phyloP scores from a whole-genome alignment of 2,329 filamentous ascomycete genomes.

The Orbilia quercus region DNA sequence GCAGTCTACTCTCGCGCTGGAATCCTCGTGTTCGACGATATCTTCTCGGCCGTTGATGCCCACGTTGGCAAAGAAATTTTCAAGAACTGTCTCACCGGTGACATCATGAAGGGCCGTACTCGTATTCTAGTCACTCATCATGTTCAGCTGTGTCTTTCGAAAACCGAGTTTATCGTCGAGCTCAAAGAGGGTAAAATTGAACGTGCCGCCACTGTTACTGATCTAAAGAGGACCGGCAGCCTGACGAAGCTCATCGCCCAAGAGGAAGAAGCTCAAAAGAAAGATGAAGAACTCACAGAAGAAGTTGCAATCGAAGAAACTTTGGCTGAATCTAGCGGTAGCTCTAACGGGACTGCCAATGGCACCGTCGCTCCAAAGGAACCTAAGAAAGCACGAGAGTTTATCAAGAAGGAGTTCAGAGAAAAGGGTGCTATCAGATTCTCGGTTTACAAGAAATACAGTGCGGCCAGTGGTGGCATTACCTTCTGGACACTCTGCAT shows the following conservation, averaged over 20 bases:
- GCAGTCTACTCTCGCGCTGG: conserved; percentile 82
- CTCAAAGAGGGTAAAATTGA: conserved; percentile 76
- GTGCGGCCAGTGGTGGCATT: conserved; percentile 72
- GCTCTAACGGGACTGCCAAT: conserved; percentile 60
- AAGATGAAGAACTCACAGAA: conserved; percentile 64
- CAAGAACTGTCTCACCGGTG: conserved; percentile 78
- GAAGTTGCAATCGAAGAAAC: conserved; percentile 70
- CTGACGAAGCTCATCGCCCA: conserved; percentile 64
- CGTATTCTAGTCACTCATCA: conserved; percentile 85
- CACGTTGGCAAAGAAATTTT: conserved; percentile 83
- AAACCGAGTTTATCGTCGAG: conserved; percentile 78
- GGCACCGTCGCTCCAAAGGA: conserved; percentile 66
- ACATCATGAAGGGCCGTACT: conserved; percentile 76
- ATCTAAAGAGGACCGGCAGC: conserved; percentile 66
- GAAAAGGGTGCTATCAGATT: conserved; percentile 76
- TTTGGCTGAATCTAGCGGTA: conserved; percentile 62
- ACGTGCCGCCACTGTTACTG: conserved; percentile 73
- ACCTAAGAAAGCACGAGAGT: conserved; percentile 73
- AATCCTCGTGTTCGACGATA: conserved; percentile 82
- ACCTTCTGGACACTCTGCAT: conserved; percentile 58
- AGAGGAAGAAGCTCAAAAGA: conserved; percentile 58
- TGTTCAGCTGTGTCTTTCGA: conserved; percentile 75
- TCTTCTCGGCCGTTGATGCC: conserved; percentile 84
- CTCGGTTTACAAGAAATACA: conserved; percentile 75
- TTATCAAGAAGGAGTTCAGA: conserved; percentile 79